phyloP scores from a whole-genome alignment of 495 filamentous ascomycete genomes.

The Oidiodendron maius region DNA sequence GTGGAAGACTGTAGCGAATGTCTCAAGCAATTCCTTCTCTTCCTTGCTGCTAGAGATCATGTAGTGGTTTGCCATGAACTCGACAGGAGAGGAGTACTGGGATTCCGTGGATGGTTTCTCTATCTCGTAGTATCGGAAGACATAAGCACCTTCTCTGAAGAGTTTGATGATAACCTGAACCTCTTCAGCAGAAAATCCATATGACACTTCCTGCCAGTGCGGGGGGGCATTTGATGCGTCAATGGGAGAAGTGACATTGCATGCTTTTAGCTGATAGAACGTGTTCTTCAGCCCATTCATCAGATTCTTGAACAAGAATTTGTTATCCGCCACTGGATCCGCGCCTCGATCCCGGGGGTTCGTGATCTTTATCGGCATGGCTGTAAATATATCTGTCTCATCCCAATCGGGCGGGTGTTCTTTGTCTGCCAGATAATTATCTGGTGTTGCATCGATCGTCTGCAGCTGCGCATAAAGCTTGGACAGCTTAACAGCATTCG shows the following conservation, averaged over 20 bases:
- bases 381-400: slow-evolving; percentile 94
- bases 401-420: slow-evolving; percentile 86
- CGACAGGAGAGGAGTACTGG: slow-evolving; percentile 70
- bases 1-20: slow-evolving; percentile 96
- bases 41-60: slow-evolving; percentile 88
- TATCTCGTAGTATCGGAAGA: slow-evolving; percentile 92
- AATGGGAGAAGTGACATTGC: slow-evolving; percentile 65
- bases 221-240: slow-evolving; percentile 72
- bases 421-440: slow-evolving; percentile 78
- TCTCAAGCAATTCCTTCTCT: slow-evolving; percentile 96
- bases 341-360: slow-evolving; percentile 86
- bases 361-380: slow-evolving; percentile 91
- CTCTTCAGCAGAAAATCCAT: slow-evolving; percentile 95
- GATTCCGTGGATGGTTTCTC: slow-evolving; percentile 73
- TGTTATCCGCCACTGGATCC: slow-evolving; percentile 95
- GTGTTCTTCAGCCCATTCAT: slow-evolving; percentile 96
- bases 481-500: slow-evolving; percentile 89
- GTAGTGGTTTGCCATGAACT: slow-evolving; percentile 88
- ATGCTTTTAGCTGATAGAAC: slow-evolving; percentile 88
- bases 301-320: slow-evolving; percentile 97
- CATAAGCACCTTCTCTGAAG: slow-evolving; percentile 90
- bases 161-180: slow-evolving; percentile 95
- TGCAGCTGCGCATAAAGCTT: slow-evolving; percentile 59
- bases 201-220: slow-evolving; percentile 94
- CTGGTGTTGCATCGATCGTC: slow-evolving; percentile 58